Evolutionary conservation across 371 early-diverging fungal species (phyloP), one percentile per base, ranked within the genome.

Genomic region (Saksenaea vasiformis): DNA sequence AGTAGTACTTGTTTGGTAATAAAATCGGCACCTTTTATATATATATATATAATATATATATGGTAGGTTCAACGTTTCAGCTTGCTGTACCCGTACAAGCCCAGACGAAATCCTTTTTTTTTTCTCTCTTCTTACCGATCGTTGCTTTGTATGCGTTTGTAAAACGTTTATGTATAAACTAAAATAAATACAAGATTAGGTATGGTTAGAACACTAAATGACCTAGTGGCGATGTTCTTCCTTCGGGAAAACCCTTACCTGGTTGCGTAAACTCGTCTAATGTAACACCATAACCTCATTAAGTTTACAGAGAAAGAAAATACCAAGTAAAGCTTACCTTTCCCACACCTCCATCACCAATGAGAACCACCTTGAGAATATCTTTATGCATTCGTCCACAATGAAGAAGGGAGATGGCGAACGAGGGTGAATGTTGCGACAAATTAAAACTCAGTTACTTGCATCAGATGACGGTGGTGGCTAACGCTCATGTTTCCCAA

Each of bases 91-190:
- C n/a, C 31, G 7, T 31, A 31, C 31, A 69, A 87, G 43, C 17
- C 43, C 14, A 17, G 3, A 5, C 14, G 43, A 4, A 41, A 19
- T 22, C 60, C 0, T 38, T 24, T 60, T 47, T 47, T 35, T n/a
- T 31, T 51, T 22, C 22, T n/a, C 5, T 22, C 22, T 22, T 22
- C 69, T 24, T 62, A 71, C 99, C 99, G 66, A 99, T 97, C 17
- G 99, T 99, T 13, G 97, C 95, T 77, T 97, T 96, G 87, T 99
- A 98, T 71, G 94, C 92, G 66, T 90, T 93, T 65, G 91, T 93
- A 79, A 99, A 99, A 62, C 92, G 89, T 59, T 87, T 90, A 77
- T 93, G 94, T 58, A 97, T 93, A 74, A 93, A 98, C 85, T 95
- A 89, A 73, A 53, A 41, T 14, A 41, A 41, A 41, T 0, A 41